Base-by-base conservation (phyloP, 2,329 filamentous ascomycete species). In the Leptographium galeiforme region DNA sequence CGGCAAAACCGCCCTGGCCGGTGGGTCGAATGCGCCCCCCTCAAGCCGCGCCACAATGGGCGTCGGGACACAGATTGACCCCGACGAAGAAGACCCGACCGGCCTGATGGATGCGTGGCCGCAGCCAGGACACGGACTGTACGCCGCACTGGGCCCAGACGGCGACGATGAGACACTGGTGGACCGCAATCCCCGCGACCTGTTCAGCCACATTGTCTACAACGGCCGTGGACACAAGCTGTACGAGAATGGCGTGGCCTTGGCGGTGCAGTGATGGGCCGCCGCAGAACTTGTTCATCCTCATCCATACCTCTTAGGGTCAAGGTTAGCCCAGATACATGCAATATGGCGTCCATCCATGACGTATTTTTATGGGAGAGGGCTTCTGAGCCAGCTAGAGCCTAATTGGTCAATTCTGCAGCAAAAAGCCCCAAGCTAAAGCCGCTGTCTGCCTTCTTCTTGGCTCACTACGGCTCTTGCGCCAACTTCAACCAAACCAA, bases 161-260 rank as follows among this genome's bases (percentile, higher is more conserved):
- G 61, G 62, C 19, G 61, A 66, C 7, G 60, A 66, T 10, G 62
- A 59, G 6, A 32, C 63, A 1, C 58, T 64, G 8, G 54, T 66
- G 47, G 60, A 65, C 16, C 59, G 63, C 50, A 61, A 64, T 32
- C 67, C 69, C 50, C 64, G 61, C 48, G 63, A 64, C 44, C 61
- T 64, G 4, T 70, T 69, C 55, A 69, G 66, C 48, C 61, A 67
- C 46, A 61, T 63, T 4, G 61, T 64, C 1, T 69, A 67, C 41
- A 25, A 68, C 25, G 32, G 11, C 8, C 8, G 8, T 3, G 48
- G 39, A 8, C 38, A 13, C 48, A 48, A 48, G 46, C 13, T 25
- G 19, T 10, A 7, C 8, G 48, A 39, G 18, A 40, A 49, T 13
- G 36, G 19, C 11, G 14, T 49, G 4, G 25, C 36, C 14, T 6